Percentiles rank a stretch among this genome's conserved stretches.
phyloP scores from a whole-genome alignment of 192 early-diverging fungal species.

The Globomyces pollinis-pini region DNA sequence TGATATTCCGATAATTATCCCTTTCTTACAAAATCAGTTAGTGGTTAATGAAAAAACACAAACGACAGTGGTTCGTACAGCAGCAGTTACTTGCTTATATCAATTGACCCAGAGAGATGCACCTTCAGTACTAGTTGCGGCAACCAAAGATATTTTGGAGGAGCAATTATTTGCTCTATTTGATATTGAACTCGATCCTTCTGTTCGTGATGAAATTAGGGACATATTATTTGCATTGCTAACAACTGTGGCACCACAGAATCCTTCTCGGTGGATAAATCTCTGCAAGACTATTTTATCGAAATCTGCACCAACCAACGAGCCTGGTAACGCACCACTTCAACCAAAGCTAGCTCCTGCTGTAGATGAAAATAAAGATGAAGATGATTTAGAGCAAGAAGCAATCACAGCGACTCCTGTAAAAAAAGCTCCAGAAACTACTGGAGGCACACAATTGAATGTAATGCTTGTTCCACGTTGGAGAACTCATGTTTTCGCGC shows the following conservation, averaged over 20 bases:
- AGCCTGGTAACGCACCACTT: conserved; percentile 12
- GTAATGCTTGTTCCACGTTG: conserved; percentile 51
- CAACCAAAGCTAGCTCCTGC: conserved; percentile 11
- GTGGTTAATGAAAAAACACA: conserved; percentile 20
- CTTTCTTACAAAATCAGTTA: conserved; percentile 69
- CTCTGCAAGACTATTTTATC: conserved; percentile 73
- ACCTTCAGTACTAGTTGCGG: conserved; percentile 56
- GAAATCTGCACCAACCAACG: conserved; percentile 27
- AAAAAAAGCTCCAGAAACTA: neutral
- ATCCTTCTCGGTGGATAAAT: conserved; percentile 75
- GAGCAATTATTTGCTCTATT: conserved; percentile 73
- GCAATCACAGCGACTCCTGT: neutral
- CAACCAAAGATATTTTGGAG: conserved; percentile 53
- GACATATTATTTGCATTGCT: conserved; percentile 37
- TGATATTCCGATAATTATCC: conserved; percentile 57
- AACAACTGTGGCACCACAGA: conserved; percentile 40
- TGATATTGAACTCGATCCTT: conserved; percentile 65
- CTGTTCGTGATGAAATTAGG: conserved; percentile 45
- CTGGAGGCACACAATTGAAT: neutral
- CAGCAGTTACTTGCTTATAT: conserved; percentile 76
- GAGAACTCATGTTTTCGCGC: conserved; percentile 74
- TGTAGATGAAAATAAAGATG: conserved; percentile 33
- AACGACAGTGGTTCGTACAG: conserved; percentile 59
- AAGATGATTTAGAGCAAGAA: conserved; percentile 23
- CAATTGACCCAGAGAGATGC: conserved; percentile 75